These are phyloP conservation scores for Borovskyia barvae DNA, from an alignment of 208 protist genomes.

Conservation along the genomic window DNA sequence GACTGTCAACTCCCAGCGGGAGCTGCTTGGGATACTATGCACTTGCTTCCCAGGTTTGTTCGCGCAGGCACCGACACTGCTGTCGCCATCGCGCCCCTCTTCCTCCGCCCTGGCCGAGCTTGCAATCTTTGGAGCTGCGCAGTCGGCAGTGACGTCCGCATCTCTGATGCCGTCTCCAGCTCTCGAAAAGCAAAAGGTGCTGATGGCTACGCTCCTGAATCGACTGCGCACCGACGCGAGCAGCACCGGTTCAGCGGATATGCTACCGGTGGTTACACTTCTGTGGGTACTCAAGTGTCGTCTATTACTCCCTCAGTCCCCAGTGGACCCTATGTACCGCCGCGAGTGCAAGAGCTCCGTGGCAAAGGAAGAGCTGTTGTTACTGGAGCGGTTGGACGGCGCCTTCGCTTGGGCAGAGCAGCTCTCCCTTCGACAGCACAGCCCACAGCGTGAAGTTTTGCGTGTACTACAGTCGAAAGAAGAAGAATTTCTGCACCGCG, in stretches of 20 bases:
- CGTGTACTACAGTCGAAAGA: constrained; percentile 34
- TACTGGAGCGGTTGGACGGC: constrained; percentile 48
- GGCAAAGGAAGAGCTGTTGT: constrained; percentile 34
- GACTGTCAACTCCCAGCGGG: constrained; percentile 49
- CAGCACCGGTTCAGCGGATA: constrained; percentile 19
- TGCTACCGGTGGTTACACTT: constrained; percentile 44
- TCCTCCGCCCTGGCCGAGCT: constrained; percentile 11
- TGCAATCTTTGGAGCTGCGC: constrained; percentile 13
- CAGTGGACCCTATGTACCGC: constrained; percentile 83
- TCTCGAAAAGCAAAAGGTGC: constrained; percentile 25
- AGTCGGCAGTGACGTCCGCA: background rate
- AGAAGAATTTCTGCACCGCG: constrained; percentile 26
- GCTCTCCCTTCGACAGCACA: constrained; percentile 45
- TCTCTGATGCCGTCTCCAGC: background rate
- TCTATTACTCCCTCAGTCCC: constrained; percentile 71
- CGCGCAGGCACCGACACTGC: constrained; percentile 2
- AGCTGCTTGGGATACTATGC: constrained; percentile 51
- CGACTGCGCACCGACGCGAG: constrained; percentile 10
- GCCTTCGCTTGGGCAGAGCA: constrained; percentile 65
- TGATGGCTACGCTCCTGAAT: constrained; percentile 20
- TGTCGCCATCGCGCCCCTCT: constrained; percentile 10
- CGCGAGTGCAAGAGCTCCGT: constrained; percentile 44
- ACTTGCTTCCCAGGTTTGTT: constrained; percentile 41
- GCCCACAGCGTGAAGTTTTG: constrained; percentile 39
- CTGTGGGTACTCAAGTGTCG: constrained; percentile 74